phyloP scores from a whole-genome alignment of 2,329 filamentous ascomycete species.

The Calonectria naviculata region DNA sequence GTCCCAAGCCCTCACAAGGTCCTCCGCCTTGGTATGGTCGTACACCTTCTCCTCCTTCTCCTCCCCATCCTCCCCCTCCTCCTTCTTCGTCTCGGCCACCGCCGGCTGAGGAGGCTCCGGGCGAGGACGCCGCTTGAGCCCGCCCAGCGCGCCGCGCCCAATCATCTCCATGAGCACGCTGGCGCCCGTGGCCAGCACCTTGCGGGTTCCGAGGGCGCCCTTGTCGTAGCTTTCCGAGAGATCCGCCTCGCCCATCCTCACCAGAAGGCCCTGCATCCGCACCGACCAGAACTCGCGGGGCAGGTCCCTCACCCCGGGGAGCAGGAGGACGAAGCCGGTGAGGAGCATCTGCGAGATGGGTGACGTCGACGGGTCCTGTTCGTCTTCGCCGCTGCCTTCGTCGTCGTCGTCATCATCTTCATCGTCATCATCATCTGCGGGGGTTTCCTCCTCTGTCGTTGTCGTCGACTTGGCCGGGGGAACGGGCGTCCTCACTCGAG shows the following conservation, averaged over 20 bases:
- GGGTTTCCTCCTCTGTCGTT: neutral
- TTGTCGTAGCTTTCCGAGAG: slow-evolving; percentile 88
- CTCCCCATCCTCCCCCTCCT: too few species aligned
- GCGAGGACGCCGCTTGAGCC: slow-evolving; percentile 44
- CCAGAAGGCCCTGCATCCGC: slow-evolving; percentile 69
- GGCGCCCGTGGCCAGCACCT: slow-evolving; percentile 78
- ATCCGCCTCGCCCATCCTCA: slow-evolving; percentile 72
- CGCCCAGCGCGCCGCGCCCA: slow-evolving; percentile 73
- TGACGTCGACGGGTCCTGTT: slow-evolving; percentile 56
- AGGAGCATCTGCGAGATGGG: slow-evolving; percentile 78
- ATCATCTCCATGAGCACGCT: slow-evolving; percentile 77
- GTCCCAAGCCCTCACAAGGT: slow-evolving; percentile 73
- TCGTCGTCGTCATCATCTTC: slow-evolving; percentile 26
- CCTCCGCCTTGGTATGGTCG: slow-evolving; percentile 67
- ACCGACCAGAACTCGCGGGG: slow-evolving; percentile 73
- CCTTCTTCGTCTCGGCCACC: too few species aligned
- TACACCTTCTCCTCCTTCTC: slow-evolving; percentile 54
- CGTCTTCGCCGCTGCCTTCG: slow-evolving; percentile 36
- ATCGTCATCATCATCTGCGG: slow-evolving; percentile 9
- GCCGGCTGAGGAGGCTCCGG: slow-evolving; percentile 6
- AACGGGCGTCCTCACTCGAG: slow-evolving; percentile 40
- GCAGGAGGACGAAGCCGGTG: slow-evolving; percentile 70
- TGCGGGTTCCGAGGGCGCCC: slow-evolving; percentile 77
- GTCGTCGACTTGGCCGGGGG: slow-evolving; percentile 12
- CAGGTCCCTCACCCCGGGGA: slow-evolving; percentile 75